Percentiles rank a stretch among this genome's conserved stretches.
Evolutionary conservation across 441 rosid species (phyloP).

Genomic region (Adansonia rubrostipa): DNA sequence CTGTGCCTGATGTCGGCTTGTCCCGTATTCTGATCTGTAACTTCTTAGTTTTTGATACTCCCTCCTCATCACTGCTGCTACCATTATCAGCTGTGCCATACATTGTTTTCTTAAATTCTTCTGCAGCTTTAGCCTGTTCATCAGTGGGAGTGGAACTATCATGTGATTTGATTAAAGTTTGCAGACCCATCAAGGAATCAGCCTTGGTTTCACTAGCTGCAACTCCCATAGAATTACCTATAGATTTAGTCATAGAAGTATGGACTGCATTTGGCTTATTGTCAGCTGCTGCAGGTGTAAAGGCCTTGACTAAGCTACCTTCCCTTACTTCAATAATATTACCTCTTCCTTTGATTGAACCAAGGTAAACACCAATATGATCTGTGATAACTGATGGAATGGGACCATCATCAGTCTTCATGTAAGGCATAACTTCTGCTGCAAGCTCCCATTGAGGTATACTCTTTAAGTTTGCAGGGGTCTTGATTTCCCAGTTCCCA

Average conservation of each 20-base stretch:
- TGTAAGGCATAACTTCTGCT: slow-evolving; percentile 97
- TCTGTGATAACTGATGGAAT: slow-evolving; percentile 87
- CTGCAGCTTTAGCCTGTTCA: slow-evolving; percentile 96
- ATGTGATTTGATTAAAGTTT: slow-evolving; percentile 59
- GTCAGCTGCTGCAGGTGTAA: slow-evolving; percentile 55
- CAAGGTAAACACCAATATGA: slow-evolving; percentile 94
- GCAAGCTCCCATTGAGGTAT: slow-evolving; percentile 96
- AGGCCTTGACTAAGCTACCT: slow-evolving; percentile 73
- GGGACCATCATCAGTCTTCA: slow-evolving; percentile 92
- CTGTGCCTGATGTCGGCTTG: slow-evolving; percentile 77
- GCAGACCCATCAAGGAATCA: slow-evolving; percentile 80
- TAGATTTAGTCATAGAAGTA: slow-evolving; percentile 49
- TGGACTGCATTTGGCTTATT: slow-evolving; percentile 49
- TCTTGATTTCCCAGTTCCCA: slow-evolving; percentile 98
- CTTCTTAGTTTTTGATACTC: slow-evolving; percentile 67
- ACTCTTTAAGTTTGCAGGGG: slow-evolving; percentile 79
- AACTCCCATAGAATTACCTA: slow-evolving; percentile 49
- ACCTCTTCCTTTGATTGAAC: slow-evolving; percentile 93
- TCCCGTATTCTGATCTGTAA: slow-evolving; percentile 91
- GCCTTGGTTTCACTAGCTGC: slow-evolving; percentile 53
- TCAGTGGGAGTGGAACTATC: slow-evolving; percentile 55
- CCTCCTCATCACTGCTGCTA: slow-evolving; percentile 98
- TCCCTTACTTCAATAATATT: slow-evolving; percentile 88
- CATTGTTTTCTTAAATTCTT: slow-evolving; percentile 95
- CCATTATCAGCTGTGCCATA: slow-evolving; percentile 79